These are phyloP conservation scores for Dillenia suffruticosa DNA, from an alignment of 164 flowering plant genomes.

Conservation along the genomic window DNA sequence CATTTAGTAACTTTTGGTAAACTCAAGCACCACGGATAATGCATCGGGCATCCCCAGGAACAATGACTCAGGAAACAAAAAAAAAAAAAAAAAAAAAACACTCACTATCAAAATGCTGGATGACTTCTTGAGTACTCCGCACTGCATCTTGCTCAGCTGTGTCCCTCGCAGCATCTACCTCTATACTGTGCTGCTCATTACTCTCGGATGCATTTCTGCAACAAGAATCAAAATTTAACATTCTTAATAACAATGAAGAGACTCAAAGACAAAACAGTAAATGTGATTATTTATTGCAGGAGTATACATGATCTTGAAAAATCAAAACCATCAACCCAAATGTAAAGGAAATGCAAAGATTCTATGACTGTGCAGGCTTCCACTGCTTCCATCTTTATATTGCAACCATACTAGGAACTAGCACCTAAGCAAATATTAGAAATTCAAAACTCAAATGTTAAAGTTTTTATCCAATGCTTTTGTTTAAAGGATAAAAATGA, in stretches of 20 bases:
- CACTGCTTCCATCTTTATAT: too few relatives aligned
- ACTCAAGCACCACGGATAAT: too few relatives aligned
- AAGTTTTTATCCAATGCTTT: not conserved
- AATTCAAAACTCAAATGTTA: not conserved
- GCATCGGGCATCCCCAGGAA: not conserved
- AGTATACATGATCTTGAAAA: too few relatives aligned
- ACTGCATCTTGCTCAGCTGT: conserved; percentile 66
- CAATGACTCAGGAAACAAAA: not conserved
- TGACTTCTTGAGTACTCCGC: conserved; percentile 41
- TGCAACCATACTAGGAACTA: not conserved
- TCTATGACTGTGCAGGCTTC: too few relatives aligned
- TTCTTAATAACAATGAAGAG: too few relatives aligned
- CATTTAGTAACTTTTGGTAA: too few relatives aligned
- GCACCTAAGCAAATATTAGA: not conserved
- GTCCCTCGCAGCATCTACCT: conserved; percentile 49
- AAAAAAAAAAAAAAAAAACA: not conserved
- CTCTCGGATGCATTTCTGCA: conserved; percentile 52
- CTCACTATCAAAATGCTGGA: conserved; percentile 60
- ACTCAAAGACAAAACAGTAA: too few relatives aligned
- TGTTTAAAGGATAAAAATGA: not conserved
- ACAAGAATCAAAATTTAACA: conserved; percentile 6
- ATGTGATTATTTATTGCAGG: too few relatives aligned
- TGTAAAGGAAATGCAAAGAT: not conserved
- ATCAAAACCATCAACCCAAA: too few relatives aligned
- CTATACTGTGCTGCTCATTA: conserved; percentile 65